Evolutionary conservation across 495 filamentous ascomycete species (phyloP), one percentile per base, ranked within the genome.

Genomic region (Xylaria castorea): DNA sequence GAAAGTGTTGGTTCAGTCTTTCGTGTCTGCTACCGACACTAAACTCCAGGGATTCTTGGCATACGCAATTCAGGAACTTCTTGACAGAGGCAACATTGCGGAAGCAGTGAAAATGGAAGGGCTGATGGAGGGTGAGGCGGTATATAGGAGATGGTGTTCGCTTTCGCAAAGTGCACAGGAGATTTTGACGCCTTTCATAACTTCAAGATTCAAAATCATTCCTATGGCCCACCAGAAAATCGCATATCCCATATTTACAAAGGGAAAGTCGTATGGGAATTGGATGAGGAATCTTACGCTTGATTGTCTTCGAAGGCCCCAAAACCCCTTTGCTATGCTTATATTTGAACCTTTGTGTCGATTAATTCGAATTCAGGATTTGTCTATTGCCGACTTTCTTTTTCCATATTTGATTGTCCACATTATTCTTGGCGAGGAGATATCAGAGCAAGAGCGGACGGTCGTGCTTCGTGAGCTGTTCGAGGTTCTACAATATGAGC

Each of bases 31-130:
- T 12, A 94, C 90, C 2, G 96, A 97, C 76, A 91, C 94, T 0
- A 91, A 90, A 76, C 87, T 93, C 22, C 95, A 97, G 78, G 93
- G 94, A 1, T 98, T 97, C 78, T 85, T 99, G 20, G 93, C 94
- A 18, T 98, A 91, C 78, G 92, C 91, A 3, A 97, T 98, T 91
- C 96, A 99, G 80, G 92, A 96, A 75, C 85, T 99, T 11, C 87
- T 98, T 11, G 91, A 90, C 67, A 89, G 91, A 71, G 91, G 91
- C 76, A 89, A 91, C 36, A 88, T 97, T 70, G 89, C 88, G 48
- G 80, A 82, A n/a, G 87, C 91, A 7, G 87, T 81, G 27, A 64
- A 74, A n/a, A 74, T 78, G 71, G 74, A 76, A 34, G 76, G 78
- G 1, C 69, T 75, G 27, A 71, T 67, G 73, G 76, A 90, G 34